Conservation (phyloP, 495 filamentous ascomycete species). For the Thermothielavioides terrestris region DNA sequence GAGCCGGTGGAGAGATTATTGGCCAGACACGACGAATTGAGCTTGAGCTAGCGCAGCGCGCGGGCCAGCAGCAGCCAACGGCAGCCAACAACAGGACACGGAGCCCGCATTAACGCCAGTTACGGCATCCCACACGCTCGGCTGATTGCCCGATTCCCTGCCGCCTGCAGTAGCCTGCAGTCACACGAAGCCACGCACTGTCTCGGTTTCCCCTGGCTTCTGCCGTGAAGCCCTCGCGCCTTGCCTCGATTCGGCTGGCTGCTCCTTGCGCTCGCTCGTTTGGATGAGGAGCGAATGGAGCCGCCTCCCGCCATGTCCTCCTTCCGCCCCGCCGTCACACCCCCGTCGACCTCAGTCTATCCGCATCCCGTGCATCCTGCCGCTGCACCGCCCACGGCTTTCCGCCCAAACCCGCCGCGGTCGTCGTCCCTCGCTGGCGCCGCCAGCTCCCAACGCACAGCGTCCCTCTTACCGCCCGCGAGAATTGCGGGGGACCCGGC, state of each 20-base stretch:
- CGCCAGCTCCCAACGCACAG: constrained; percentile 24
- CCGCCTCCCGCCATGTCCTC: constrained; percentile 23
- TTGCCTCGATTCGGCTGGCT: constrained; percentile 22
- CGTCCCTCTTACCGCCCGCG: constrained; percentile 30
- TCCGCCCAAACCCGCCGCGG: constrained; percentile 22
- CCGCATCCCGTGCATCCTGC: background rate
- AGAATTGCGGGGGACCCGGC: constrained; percentile 18
- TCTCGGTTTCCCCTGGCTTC: constrained; percentile 22
- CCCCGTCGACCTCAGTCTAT: background rate
- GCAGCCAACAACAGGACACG: constrained; percentile 16
- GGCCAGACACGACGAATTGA: constrained; percentile 7
- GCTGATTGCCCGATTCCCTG: constrained; percentile 18
- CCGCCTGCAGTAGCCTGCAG: constrained; percentile 3
- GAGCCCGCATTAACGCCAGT: constrained; percentile 14
- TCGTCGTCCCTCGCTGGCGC: constrained; percentile 26
- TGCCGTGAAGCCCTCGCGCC: constrained; percentile 10
- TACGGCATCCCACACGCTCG: constrained; percentile 8
- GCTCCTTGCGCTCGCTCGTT: constrained; percentile 2
- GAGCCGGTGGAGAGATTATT: constrained; percentile 7
- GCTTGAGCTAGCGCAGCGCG: constrained; percentile 5
- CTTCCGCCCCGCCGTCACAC: constrained; percentile 17
- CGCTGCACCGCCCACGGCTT: constrained; percentile 8
- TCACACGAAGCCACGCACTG: constrained; percentile 19
- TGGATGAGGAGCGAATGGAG: constrained; percentile 6
- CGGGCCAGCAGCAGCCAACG: constrained; percentile 5